These are phyloP conservation scores for Umbelopsis vinacea DNA, from an alignment of 192 early-diverging fungal species.

Conservation along the genomic window DNA sequence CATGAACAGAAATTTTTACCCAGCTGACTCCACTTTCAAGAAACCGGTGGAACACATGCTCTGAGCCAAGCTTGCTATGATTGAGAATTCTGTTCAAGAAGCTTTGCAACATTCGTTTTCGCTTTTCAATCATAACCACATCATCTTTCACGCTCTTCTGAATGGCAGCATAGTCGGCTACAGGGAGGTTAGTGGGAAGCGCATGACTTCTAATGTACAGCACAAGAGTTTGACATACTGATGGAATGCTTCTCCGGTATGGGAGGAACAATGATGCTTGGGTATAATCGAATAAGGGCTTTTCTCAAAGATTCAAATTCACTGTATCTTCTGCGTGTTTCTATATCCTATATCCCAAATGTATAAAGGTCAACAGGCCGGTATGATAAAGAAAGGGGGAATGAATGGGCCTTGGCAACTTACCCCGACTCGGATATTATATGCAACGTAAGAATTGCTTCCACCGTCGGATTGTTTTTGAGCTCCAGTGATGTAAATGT, in stretches of 20 bases:
- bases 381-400: neutral
- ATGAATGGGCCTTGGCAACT: constrained; percentile 25
- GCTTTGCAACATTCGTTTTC: constrained; percentile 91
- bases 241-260: constrained; percentile 98
- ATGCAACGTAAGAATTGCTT: constrained; percentile 55
- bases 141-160: constrained; percentile 82
- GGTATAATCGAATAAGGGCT: constrained; percentile 78
- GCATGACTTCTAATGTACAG: neutral
- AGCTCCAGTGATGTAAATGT: constrained; percentile 52
- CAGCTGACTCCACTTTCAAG: constrained; percentile 80
- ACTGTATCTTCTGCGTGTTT: constrained; percentile 88
- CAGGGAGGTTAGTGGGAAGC: constrained; percentile 7
- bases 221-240: constrained; percentile 46
- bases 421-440: constrained; percentile 59
- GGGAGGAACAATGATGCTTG: constrained; percentile 88
- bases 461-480: constrained; percentile 54
- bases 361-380: neutral
- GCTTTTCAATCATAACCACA: constrained; percentile 83
- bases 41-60: constrained; percentile 93
- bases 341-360: constrained; percentile 50
- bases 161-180: constrained; percentile 70
- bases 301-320: constrained; percentile 94
- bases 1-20: constrained; percentile 40
- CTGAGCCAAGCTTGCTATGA: constrained; percentile 85
- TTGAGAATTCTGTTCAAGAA: constrained; percentile 91